phyloP scores from a whole-genome alignment of 768 basidiomycete genomes.

The Filobasidium wieringae region DNA sequence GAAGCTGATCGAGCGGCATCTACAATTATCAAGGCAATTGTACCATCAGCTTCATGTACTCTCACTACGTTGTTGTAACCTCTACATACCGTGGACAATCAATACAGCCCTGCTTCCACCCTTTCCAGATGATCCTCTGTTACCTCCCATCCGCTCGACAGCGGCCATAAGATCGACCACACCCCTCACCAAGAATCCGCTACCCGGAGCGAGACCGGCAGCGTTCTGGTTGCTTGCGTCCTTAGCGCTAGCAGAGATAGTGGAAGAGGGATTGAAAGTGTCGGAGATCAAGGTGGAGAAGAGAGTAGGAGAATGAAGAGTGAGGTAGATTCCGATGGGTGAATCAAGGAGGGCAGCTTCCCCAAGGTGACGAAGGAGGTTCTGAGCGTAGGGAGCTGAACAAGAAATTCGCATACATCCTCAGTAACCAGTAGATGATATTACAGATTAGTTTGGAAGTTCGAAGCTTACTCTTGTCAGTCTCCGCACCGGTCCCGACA shows the following conservation, averaged over 20 bases:
- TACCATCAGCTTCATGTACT: background rate
- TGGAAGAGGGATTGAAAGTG: conserved; percentile 52
- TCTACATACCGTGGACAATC: conserved; percentile 29
- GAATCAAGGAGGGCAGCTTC: conserved; percentile 86
- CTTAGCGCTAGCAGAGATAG: background rate
- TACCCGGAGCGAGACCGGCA: conserved; percentile 18
- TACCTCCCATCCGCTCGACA: conserved; percentile 27
- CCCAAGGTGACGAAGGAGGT: conserved; percentile 75
- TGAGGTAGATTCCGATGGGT: conserved; percentile 88
- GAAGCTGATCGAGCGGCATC: conserved; percentile 37
- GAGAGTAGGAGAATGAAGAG: conserved; percentile 71
- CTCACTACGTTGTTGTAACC: background rate
- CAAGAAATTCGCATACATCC: background rate
- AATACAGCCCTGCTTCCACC: conserved; percentile 25
- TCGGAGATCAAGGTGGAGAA: conserved; percentile 79
- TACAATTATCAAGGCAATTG: background rate
- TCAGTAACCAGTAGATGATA: conserved; percentile 27
- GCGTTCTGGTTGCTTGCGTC: background rate
- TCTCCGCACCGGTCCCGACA: conserved; percentile 36
- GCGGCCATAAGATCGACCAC: conserved; percentile 29
- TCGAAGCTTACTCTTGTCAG: conserved; percentile 50
- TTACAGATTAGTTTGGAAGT: background rate
- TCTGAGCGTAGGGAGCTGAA: conserved; percentile 60
- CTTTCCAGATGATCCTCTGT: conserved; percentile 18
- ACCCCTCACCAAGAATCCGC: conserved; percentile 26